Percentiles rank a stretch among this genome's conserved stretches.
phyloP scores from a whole-genome alignment of 768 basidiomycete species.

The Suillus brevipes region DNA sequence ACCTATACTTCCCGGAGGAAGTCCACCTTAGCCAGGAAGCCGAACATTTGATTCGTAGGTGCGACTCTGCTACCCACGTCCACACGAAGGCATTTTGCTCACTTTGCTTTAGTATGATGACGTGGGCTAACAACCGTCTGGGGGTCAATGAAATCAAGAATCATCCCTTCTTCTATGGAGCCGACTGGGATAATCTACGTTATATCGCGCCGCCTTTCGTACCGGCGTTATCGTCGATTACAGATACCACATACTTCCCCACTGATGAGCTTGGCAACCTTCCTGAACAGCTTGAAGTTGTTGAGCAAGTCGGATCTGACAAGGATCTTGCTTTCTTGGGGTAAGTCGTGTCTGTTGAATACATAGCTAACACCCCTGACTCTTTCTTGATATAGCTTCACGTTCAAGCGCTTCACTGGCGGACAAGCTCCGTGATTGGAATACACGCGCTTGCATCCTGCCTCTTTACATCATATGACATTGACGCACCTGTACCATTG shows the following conservation, averaged over 20 bases:
- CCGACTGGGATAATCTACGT: slow-evolving; percentile 90
- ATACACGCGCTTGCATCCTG: neutral
- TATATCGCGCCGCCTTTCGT: slow-evolving; percentile 97
- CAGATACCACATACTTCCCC: slow-evolving; percentile 96
- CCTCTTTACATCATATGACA: slow-evolving; percentile 10
- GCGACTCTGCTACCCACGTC: slow-evolving; percentile 22
- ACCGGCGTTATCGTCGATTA: slow-evolving; percentile 86
- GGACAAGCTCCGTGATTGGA: neutral
- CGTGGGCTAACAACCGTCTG: slow-evolving; percentile 73
- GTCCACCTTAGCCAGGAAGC: slow-evolving; percentile 91
- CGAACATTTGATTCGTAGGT: slow-evolving; percentile 88
- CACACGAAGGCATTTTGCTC: slow-evolving; percentile 11
- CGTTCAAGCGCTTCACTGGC: slow-evolving; percentile 72
- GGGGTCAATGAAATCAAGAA: slow-evolving; percentile 85
- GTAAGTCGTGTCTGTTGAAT: slow-evolving; percentile 35
- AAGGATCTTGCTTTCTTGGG: slow-evolving; percentile 69
- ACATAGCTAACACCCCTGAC: slow-evolving; percentile 6
- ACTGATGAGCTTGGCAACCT: slow-evolving; percentile 85
- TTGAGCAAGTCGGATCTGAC: slow-evolving; percentile 63
- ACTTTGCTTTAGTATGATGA: slow-evolving; percentile 66
- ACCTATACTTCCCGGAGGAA: slow-evolving; percentile 93
- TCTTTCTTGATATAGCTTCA: slow-evolving; percentile 53
- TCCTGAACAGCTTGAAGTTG: slow-evolving; percentile 56
- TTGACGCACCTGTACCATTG: neutral
- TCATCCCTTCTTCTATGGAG: slow-evolving; percentile 94